Evolutionary conservation across 805 yeast species (phyloP), one percentile per base, ranked within the genome.

Genomic region (Candida qinlingensis): DNA sequence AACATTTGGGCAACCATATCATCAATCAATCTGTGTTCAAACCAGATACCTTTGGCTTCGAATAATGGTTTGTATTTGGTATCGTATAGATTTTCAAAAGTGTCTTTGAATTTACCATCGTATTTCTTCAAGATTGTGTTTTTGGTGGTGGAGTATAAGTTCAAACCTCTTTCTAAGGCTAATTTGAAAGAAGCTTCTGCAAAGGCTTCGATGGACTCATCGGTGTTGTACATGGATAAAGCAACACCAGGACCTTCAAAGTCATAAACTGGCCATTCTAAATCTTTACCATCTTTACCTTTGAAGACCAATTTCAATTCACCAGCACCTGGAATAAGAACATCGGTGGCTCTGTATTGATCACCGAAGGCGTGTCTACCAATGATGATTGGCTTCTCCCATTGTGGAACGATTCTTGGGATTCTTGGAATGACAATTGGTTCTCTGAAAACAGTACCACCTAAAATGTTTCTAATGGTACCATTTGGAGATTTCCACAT

Each of bases 1-100:
- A 92, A 74, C 97, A 92, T 91, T 75, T 92, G 97, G 26, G 98
- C 98, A 44, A 92, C 98, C 98, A 92, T 92, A 67, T 92, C 98
- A 70, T 92, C 98, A 58, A 92, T 92, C 59, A 92, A 76, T 61
- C 98, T 82, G 73, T 92, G 98, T 73, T 92, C 97, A 70, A 87
- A 91, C 96, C 96, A 90, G 67, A 91, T 86, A n/a, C 90, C 94
- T 40, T 70, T 68, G 48, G 73, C 74, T 66, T 89, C 96, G 69
- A 91, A 91, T 62, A 80, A 70, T 29, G 68, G 54, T 68, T 83
- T 80, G 75, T 86, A 91, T 58, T 79, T 79, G 42, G 70, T 57
- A 46, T 79, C 95, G 69, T 85, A 92, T 59, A 92, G 71, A 39
- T 71, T 78, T 73, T 89, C 91, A 76, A 92, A 92, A 52, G 87